Evolutionary conservation across 164 flowering plant species (phyloP).

Genomic region (Macadamia integrifolia): DNA sequence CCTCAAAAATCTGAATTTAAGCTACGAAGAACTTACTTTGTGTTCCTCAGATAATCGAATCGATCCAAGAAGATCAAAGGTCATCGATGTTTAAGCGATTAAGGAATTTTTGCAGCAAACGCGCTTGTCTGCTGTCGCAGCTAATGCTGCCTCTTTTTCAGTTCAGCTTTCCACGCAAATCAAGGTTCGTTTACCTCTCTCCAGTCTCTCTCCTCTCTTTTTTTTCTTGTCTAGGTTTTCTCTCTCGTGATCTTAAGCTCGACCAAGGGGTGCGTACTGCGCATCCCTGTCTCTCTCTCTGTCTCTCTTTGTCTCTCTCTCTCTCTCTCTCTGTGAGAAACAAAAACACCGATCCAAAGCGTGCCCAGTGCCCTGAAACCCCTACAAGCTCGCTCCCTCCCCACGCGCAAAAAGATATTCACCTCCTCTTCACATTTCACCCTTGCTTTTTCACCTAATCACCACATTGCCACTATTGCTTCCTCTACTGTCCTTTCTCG

Average conservation of each 20-base stretch:
- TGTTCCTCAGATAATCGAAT: not conserved
- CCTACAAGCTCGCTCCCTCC: constrained; percentile 29
- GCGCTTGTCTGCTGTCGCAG: not conserved
- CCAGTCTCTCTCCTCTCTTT: not conserved
- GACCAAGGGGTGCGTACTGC: too few relatives aligned
- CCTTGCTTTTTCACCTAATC: not conserved
- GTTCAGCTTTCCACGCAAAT: constrained; percentile 1
- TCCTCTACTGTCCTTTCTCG: too few relatives aligned
- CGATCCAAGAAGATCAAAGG: not conserved
- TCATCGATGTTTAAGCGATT: not conserved
- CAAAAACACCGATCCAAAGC: constrained; percentile 3
- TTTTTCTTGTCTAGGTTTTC: not conserved
- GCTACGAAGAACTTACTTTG: not conserved
- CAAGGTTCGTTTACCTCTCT: not conserved
- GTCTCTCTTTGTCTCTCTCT: not conserved
- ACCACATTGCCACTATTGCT: not conserved
- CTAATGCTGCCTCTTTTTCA: constrained; percentile 9
- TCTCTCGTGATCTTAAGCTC: too few relatives aligned
- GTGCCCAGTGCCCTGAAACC: constrained; percentile 32
- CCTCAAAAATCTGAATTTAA: not conserved
- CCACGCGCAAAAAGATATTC: constrained; percentile 11
- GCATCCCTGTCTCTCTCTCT: not conserved
- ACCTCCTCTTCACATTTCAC: not conserved
- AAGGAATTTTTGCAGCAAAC: not conserved
- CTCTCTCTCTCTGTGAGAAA: constrained; percentile 2